phyloP scores from a whole-genome alignment of 2,329 filamentous ascomycete genomes.

The Paradendryphiella salina region DNA sequence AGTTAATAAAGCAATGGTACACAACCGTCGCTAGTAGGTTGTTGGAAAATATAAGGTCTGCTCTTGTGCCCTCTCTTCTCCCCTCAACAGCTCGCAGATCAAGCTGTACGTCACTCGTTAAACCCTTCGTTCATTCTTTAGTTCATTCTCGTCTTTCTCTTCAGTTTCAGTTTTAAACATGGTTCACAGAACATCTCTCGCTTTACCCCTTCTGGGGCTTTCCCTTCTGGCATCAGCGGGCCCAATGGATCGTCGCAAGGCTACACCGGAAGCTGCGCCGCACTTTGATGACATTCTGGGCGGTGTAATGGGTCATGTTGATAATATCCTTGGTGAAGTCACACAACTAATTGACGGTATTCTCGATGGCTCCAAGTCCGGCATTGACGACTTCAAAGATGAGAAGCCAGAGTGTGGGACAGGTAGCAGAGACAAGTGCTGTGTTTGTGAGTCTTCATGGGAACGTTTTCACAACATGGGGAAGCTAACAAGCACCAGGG shows the following conservation, averaged over 20 bases:
- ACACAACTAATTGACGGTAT: conserved; percentile 36
- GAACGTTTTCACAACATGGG: background rate
- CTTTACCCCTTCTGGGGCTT: conserved; percentile 5
- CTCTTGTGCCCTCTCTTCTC: background rate
- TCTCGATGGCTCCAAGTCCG: conserved; percentile 32
- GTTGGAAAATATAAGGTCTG: conserved; percentile 4
- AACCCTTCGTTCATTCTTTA: background rate
- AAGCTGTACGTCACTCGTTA: background rate
- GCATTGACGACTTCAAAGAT: conserved; percentile 25
- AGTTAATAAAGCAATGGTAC: background rate
- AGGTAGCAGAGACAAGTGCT: conserved; percentile 31
- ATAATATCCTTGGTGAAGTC: conserved; percentile 21
- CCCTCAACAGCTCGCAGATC: background rate
- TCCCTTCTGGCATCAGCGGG: conserved; percentile 19
- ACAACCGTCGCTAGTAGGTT: background rate
- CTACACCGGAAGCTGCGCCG: conserved; percentile 20
- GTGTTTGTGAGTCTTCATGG: conserved; percentile 29
- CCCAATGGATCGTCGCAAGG: conserved; percentile 29
- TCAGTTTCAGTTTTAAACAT: background rate
- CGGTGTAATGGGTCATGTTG: conserved; percentile 22
- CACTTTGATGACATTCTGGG: conserved; percentile 29
- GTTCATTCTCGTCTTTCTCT: background rate
- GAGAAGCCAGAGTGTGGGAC: conserved; percentile 31
- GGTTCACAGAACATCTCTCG: conserved; percentile 2
- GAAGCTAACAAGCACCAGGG: conserved; percentile 23